A percentile compares a stretch with the other conserved stretches of the same genome.
Conservation (phyloP, 2,329 filamentous ascomycete genomes). For the Aquanectria penicillioides region DNA sequence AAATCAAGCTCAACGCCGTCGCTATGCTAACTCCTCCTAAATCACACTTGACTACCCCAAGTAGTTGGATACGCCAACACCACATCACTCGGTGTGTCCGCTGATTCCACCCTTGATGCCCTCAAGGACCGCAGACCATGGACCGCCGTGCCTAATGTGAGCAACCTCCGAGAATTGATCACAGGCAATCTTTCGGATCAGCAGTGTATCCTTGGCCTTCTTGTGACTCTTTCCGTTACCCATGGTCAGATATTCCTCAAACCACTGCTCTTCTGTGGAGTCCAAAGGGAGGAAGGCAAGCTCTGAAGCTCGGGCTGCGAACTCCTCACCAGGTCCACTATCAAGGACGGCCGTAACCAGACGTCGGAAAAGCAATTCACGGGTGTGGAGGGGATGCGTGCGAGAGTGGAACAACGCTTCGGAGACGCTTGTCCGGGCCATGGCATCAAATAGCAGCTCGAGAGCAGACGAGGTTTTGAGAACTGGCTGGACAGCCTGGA, state of each 20-base stretch:
- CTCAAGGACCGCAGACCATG: slow-evolving; percentile 62
- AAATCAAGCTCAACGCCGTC: slow-evolving; percentile 34
- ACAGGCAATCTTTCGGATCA: slow-evolving; percentile 77
- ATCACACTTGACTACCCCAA: neutral
- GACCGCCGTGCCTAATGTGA: slow-evolving; percentile 54
- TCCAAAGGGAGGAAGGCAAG: slow-evolving; percentile 79
- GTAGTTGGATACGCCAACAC: neutral
- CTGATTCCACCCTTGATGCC: slow-evolving; percentile 59
- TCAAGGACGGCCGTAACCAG: slow-evolving; percentile 69
- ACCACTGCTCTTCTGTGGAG: slow-evolving; percentile 76
- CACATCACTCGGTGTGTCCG: slow-evolving; percentile 43
- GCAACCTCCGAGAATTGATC: slow-evolving; percentile 65
- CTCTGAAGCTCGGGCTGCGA: slow-evolving; percentile 70
- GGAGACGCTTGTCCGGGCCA: slow-evolving; percentile 73
- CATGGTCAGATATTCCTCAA: slow-evolving; percentile 72
- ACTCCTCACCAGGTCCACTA: slow-evolving; percentile 48
- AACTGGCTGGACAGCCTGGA: slow-evolving; percentile 77
- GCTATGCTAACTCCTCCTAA: too few relatives aligned
- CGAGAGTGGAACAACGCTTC: slow-evolving; percentile 81
- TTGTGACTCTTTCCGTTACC: slow-evolving; percentile 73
- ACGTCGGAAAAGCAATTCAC: slow-evolving; percentile 72
- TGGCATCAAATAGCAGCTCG: slow-evolving; percentile 73
- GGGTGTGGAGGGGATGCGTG: slow-evolving; percentile 68
- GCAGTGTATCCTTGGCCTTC: slow-evolving; percentile 76
- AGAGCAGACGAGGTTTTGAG: slow-evolving; percentile 72